These are phyloP conservation scores for Ophiostoma ips DNA, from an alignment of 2,329 filamentous ascomycete species.

Conservation along the genomic window DNA sequence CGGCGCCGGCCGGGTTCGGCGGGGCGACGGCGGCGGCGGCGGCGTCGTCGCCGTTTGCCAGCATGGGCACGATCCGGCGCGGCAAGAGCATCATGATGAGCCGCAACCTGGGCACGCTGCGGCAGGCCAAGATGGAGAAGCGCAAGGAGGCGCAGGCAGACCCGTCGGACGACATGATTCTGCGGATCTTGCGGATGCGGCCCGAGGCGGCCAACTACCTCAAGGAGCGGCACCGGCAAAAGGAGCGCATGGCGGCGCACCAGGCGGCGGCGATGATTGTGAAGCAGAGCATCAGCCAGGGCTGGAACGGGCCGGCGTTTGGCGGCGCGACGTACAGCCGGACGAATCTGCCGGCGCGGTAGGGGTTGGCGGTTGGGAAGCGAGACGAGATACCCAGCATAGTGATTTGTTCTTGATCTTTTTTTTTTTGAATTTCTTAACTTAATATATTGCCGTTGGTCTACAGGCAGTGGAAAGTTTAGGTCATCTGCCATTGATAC, in stretches of 20 bases:
- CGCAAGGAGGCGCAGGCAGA: constrained; percentile 90
- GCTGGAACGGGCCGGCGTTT: constrained; percentile 31
- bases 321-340: constrained; percentile 28
- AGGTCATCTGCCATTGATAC: background rate
- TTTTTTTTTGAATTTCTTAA: background rate
- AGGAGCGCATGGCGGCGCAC: constrained; percentile 79
- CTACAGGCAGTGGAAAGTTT: background rate
- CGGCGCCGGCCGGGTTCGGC: constrained; percentile 34
- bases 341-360: constrained; percentile 35
- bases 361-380: background rate
- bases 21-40: too few species aligned
- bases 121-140: constrained; percentile 89
- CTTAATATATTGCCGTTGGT: too few species aligned
- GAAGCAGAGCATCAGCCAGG: constrained; percentile 63
- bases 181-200: constrained; percentile 87
- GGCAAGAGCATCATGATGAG: constrained; percentile 83
- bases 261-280: constrained; percentile 92
- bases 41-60: constrained; percentile 42
- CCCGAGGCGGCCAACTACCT: constrained; percentile 80
- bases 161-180: constrained; percentile 94
- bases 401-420: background rate
- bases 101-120: constrained; percentile 91
- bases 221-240: constrained; percentile 80
- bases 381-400: too few species aligned
- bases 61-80: constrained; percentile 51